Evolutionary conservation across 768 basidiomycete genomes (phyloP), one percentile per base, ranked within the genome.

Genomic region (Albatrellus ellisii): DNA sequence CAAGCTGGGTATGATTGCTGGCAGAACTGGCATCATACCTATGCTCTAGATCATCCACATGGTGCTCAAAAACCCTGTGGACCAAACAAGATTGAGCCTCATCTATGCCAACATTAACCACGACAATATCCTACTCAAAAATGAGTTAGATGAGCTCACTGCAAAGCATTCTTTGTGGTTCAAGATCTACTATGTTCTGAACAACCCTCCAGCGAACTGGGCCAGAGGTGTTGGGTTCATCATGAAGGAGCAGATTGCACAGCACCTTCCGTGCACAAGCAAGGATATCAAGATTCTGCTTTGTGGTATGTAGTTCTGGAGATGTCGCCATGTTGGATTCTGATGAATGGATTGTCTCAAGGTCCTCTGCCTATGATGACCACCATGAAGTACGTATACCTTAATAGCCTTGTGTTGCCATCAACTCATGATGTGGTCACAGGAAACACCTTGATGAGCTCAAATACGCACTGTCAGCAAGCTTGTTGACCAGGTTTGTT

Each of bases 11-110:
- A 92, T 99, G 92, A 95, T 99, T 54, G 91, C 92, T 12, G 95
- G 95, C 36, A 95, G 95, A 27, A 98, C 95, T 2, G 95, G 95
- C 43, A 94, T 99, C 60, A 94, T 94, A 0, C 95, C 95, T 55
- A 97, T 98, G 94, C 79, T 95, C 54, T 94, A 99, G 59, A 87
- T 99, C 68, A 83, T 97, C 62, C 82, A 85, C 47, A 86, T 91
- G n/a, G 76, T 79, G 10, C 73, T 97, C 58, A 81, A 84, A 62
- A 89, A 91, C 61, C 78, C 87, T n/a, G 58, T 64, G 33, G 95
- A 99, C 70, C 66, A 56, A 47, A 97, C 94, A 29, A 75, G 69
- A 51, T 62, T 98, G 55, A 74, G 71, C 50, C 75, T 99, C 56
- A 87, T 99, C 57, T 98, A 98, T 62, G 95, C 95, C 52, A 99